Conservation (phyloP, 495 filamentous ascomycete genomes). For the Cenococcum geophilum region DNA sequence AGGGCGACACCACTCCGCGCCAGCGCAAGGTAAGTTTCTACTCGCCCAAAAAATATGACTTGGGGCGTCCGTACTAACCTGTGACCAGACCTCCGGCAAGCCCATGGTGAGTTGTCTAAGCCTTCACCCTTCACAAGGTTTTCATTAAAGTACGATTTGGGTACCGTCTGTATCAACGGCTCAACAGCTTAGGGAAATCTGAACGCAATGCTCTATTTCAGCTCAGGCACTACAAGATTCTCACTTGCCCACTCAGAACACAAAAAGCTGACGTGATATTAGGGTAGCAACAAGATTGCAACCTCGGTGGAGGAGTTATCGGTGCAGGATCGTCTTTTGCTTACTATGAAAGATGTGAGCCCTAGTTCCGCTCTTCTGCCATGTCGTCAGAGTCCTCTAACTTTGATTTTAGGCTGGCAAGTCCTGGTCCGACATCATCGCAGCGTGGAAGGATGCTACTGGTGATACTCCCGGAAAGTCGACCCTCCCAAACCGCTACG, state of each 20-base stretch:
- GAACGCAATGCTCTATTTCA: too few relatives aligned
- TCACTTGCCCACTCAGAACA: neutral
- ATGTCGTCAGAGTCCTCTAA: too few relatives aligned
- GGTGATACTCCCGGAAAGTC: slow-evolving; percentile 10
- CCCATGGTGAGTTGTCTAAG: neutral
- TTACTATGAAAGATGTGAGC: neutral
- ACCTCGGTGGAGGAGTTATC: neutral
- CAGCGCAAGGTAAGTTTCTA: neutral
- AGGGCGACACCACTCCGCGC: neutral
- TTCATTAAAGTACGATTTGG: neutral
- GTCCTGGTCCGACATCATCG: slow-evolving; percentile 8
- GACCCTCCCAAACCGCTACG: slow-evolving; percentile 13
- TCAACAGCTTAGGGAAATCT: neutral
- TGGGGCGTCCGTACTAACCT: neutral
- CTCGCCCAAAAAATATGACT: neutral
- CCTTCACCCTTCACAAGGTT: neutral
- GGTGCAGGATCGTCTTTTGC: neutral
- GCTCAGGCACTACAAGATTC: too few relatives aligned
- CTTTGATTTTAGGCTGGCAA: slow-evolving; percentile 1
- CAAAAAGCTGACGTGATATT: neutral
- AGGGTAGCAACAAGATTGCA: neutral
- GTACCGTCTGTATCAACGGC: neutral
- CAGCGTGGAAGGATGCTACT: neutral
- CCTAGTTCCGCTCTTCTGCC: too few relatives aligned
- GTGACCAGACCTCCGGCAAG: neutral